Percentiles rank a stretch among this genome's conserved stretches.
phyloP scores from a whole-genome alignment of 805 yeast genomes.

The Yarrowia sp. region DNA sequence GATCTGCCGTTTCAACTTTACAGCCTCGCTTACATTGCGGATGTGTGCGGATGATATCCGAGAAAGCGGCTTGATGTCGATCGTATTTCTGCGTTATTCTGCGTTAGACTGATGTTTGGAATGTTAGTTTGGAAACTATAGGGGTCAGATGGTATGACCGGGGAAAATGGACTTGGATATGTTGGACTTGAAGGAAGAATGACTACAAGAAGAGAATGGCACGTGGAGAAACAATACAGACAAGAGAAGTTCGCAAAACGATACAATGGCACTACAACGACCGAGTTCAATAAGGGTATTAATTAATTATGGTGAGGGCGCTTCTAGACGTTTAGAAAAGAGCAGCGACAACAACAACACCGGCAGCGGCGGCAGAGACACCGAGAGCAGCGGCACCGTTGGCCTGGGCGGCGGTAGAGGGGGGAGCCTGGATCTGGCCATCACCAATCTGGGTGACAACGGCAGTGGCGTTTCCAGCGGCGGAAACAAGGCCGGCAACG shows the following conservation, averaged over 20 bases:
- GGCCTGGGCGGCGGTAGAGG: constrained; percentile 16
- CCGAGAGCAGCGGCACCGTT: constrained; percentile 18
- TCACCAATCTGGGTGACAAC: constrained; percentile 24
- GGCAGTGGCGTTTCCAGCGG: constrained; percentile 14
- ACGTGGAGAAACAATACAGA: too few relatives aligned
- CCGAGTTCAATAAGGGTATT: too few relatives aligned
- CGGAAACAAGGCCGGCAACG: constrained; percentile 6
- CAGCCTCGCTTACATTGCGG: not conserved
- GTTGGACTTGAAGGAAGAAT: too few relatives aligned
- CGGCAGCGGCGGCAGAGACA: constrained; percentile 19
- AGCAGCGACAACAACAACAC: constrained; percentile 10
- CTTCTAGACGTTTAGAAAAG: not conserved
- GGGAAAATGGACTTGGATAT: too few relatives aligned
- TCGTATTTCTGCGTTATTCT: not conserved
- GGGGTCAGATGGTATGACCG: too few relatives aligned
- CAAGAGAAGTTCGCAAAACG: too few relatives aligned
- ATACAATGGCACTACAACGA: too few relatives aligned
- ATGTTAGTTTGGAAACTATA: too few relatives aligned
- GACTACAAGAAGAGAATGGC: too few relatives aligned
- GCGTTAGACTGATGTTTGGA: too few relatives aligned
- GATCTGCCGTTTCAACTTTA: not conserved
- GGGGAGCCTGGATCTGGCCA: constrained; percentile 26
- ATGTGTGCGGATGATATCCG: not conserved
- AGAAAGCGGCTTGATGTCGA: not conserved
- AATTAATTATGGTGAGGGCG: not conserved